Evolutionary conservation across 306 rosid genomes (phyloP).

Genomic region (Mimosa pudica): DNA sequence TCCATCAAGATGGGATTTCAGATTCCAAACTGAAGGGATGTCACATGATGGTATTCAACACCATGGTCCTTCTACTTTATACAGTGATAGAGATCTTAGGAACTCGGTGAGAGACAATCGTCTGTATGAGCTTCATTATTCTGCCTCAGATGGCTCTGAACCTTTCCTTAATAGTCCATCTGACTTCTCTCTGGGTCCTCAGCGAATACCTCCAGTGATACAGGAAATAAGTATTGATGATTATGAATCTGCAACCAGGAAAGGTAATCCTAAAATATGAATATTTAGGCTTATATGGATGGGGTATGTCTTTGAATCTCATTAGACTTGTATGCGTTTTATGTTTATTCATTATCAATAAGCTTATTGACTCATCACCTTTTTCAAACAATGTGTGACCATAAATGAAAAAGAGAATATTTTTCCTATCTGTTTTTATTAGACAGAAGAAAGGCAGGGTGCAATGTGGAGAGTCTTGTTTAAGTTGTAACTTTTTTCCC

Average conservation of each 20-base stretch:
- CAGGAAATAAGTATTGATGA: slow-evolving; percentile 85
- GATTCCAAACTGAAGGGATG: slow-evolving; percentile 69
- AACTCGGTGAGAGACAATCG: slow-evolving; percentile 77
- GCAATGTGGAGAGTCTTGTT: not conserved
- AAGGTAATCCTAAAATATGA: slow-evolving; percentile 53
- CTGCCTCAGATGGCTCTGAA: slow-evolving; percentile 81
- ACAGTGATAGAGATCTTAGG: slow-evolving; percentile 67
- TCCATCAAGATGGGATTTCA: slow-evolving; percentile 83
- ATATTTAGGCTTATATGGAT: not conserved
- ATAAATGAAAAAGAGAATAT: slow-evolving; percentile 1
- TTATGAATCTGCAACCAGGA: slow-evolving; percentile 55
- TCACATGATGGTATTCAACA: slow-evolving; percentile 63
- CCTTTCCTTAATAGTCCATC: slow-evolving; percentile 70
- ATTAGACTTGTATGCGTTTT: not conserved
- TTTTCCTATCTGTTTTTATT: not conserved
- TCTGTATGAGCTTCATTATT: slow-evolving; percentile 67
- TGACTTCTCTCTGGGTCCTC: slow-evolving; percentile 63
- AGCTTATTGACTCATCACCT: not conserved
- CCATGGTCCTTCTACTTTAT: slow-evolving; percentile 67
- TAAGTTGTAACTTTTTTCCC: not conserved
- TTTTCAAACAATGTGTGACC: not conserved
- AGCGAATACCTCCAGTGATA: slow-evolving; percentile 72
- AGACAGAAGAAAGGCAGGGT: not conserved
- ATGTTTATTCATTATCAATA: not conserved
- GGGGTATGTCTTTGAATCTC: slow-evolving; percentile 7